Percentiles rank a stretch among this genome's conserved stretches.
These are phyloP conservation scores for Magnaporthiopsis incrustans DNA, from an alignment of 2,329 filamentous ascomycete species.

Conservation along the genomic window DNA sequence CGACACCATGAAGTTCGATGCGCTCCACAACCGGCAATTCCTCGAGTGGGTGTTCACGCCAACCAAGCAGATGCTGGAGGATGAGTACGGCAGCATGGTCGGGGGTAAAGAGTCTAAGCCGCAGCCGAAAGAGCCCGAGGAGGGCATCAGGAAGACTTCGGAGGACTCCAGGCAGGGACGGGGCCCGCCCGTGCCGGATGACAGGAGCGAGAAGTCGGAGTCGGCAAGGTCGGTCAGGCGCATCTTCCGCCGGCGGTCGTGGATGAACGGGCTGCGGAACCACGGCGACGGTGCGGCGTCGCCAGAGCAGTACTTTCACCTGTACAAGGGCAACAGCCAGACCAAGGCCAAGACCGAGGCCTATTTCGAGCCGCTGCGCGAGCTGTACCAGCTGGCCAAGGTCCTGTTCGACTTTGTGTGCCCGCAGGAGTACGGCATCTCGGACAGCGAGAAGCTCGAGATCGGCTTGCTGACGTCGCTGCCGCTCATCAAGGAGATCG, in stretches of 20 bases:
- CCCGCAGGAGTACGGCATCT: constrained; percentile 96
- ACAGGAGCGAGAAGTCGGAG: constrained; percentile 6
- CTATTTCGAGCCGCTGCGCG: constrained; percentile 78
- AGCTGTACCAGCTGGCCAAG: constrained; percentile 89
- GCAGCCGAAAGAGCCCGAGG: constrained; percentile 33
- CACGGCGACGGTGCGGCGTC: constrained; percentile 43
- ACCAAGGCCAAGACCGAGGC: constrained; percentile 75
- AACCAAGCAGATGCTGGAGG: constrained; percentile 66
- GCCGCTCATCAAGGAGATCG: constrained; percentile 91
- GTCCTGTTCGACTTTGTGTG: constrained; percentile 97
- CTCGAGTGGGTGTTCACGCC: constrained; percentile 97
- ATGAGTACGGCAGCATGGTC: constrained; percentile 45
- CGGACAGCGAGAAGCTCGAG: constrained; percentile 93
- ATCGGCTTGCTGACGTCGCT: constrained; percentile 92
- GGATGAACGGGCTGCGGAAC: constrained; percentile 45
- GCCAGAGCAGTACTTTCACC: constrained; percentile 75
- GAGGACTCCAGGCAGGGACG: constrained; percentile 27
- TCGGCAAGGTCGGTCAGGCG: constrained; percentile 30
- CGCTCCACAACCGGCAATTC: constrained; percentile 91
- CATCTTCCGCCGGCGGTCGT: constrained; percentile 53
- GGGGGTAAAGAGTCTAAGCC: constrained; percentile 9
- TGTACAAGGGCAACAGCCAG: constrained; percentile 70
- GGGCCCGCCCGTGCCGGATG: constrained; percentile 10
- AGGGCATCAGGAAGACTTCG: constrained; percentile 21
- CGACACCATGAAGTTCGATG: constrained; percentile 99